Evolutionary conservation across 352 stramenopile genomes (phyloP).

Genomic region (Aphanomyces invadans): DNA sequence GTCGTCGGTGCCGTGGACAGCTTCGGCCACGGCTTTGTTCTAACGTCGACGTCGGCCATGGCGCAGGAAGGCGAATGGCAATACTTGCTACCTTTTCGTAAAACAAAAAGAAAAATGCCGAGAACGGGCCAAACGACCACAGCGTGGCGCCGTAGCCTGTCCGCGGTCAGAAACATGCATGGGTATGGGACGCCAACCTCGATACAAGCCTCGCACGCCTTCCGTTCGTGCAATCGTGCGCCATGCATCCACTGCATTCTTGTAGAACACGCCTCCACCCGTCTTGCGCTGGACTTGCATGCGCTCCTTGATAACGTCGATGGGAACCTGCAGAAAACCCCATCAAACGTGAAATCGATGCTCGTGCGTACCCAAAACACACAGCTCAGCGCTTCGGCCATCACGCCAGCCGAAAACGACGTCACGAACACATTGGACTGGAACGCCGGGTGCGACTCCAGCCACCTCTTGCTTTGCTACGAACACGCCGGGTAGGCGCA

Average conservation of each 20-base stretch:
- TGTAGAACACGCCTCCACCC: constrained; percentile 71
- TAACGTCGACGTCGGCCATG: too few relatives aligned
- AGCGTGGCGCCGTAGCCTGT: constrained; percentile 92
- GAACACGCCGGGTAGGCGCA: background rate
- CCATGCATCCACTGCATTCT: constrained; percentile 85
- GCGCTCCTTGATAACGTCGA: constrained; percentile 98
- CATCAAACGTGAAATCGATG: background rate
- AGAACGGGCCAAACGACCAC: constrained; percentile 96
- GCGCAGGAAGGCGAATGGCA: background rate
- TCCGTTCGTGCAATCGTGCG: constrained; percentile 87
- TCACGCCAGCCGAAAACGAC: constrained; percentile 63
- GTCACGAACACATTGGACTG: constrained; percentile 45
- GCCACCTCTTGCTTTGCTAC: constrained; percentile 22
- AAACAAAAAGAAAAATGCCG: constrained; percentile 96
- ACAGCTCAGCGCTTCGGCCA: constrained; percentile 81
- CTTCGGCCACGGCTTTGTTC: constrained; percentile 49
- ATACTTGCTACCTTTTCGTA: constrained; percentile 82
- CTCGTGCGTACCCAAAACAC: constrained; percentile 89
- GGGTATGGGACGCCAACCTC: constrained; percentile 20
- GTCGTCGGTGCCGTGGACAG: constrained; percentile 35
- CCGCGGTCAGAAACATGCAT: background rate
- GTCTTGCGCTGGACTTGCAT: constrained; percentile 90
- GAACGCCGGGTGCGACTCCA: constrained; percentile 29
- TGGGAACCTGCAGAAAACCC: constrained; percentile 72
- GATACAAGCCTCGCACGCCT: constrained; percentile 90